Percentiles rank a stretch among this genome's conserved stretches.
phyloP scores from a whole-genome alignment of 176 grass and related monocot species.

The Bromus sterilis region DNA sequence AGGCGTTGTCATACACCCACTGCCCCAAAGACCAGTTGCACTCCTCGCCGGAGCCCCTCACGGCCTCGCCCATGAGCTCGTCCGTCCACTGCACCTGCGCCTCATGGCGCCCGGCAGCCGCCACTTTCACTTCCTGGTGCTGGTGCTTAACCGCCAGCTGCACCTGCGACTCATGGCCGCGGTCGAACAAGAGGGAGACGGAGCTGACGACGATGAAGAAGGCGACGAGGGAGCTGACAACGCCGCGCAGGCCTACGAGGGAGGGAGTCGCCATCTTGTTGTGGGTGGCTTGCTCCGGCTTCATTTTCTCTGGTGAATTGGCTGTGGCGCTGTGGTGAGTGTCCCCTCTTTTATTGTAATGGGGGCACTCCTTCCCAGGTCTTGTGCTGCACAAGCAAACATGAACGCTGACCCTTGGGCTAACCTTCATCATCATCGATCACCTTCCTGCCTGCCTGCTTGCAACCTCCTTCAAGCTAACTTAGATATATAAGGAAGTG shows the following conservation, averaged over 20 bases:
- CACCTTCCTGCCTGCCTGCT: background rate
- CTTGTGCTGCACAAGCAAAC: background rate
- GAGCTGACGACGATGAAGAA: slow-evolving; percentile 59
- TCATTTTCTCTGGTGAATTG: slow-evolving; percentile 10
- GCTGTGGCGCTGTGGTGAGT: background rate
- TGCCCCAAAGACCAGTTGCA: slow-evolving; percentile 48
- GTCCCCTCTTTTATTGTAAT: slow-evolving; percentile 6
- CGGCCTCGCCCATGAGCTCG: background rate
- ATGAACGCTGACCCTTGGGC: slow-evolving; percentile 28
- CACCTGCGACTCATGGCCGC: slow-evolving; percentile 23
- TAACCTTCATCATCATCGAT: slow-evolving; percentile 21
- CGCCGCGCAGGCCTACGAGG: slow-evolving; percentile 32
- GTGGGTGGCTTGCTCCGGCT: background rate
- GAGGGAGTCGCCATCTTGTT: slow-evolving; percentile 17
- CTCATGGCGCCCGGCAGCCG: background rate
- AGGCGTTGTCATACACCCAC: slow-evolving; percentile 67
- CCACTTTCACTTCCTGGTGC: slow-evolving; percentile 16
- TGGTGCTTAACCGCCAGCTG: slow-evolving; percentile 5
- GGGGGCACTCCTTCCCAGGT: background rate
- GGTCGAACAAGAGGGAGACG: slow-evolving; percentile 35
- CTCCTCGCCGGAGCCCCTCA: background rate
- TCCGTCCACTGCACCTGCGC: background rate
- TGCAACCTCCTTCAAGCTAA: background rate
- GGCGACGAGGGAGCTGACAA: slow-evolving; percentile 37
- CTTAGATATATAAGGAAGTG: background rate